Evolutionary conservation across 2,329 filamentous ascomycete species (phyloP), one percentile per base, ranked within the genome.

Genomic region (Xylaria sp.): DNA sequence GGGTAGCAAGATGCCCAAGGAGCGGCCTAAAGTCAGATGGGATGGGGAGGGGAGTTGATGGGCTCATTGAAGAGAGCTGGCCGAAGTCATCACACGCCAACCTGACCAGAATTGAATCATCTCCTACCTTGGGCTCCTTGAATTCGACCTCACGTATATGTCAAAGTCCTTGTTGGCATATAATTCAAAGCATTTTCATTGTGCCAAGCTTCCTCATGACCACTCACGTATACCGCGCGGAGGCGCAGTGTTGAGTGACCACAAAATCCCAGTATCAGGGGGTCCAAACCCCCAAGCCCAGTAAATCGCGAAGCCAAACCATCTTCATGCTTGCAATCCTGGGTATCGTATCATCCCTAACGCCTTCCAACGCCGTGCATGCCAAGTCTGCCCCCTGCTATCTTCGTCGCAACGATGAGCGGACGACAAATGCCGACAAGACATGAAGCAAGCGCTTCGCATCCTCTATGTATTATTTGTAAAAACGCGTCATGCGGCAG

Each of bases 401-500:
- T 39, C 29, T 49, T 34, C 29, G 8, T 13, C 9, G 11, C 29
- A 34, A 11, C 16, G 3, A 13, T 11, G 11, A 6, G 29, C 5
- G 29, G 29, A 34, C 29, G 9, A 34, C 29, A 13, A 34, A 34
- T 55, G 48, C 57, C 49, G 51, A 49, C 50, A 49, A 51, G 19
- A 17, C 18, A 48, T 38, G 21, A 49, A 40, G 46, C 19, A 46
- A 37, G 21, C 37, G 37, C 21, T 13, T 26, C 38, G 24, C 34
- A 44, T 26, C 51, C 29, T 39, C 34, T 29, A 48, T 37, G 26
- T 44, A 41, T 53, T 19, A 39, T 7, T 7, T 13, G 29, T 13
- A 46, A 50, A 48, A n/a, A 19, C 29, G 13, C 44, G 40, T 20
- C 24, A 38, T 65, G 85, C 86, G 7, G 85, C 81, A 38, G 89